Evolutionary conservation across 192 early-diverging fungal genomes (phyloP), one percentile per base, ranked within the genome.

Genomic region (Dissophora ornata): DNA sequence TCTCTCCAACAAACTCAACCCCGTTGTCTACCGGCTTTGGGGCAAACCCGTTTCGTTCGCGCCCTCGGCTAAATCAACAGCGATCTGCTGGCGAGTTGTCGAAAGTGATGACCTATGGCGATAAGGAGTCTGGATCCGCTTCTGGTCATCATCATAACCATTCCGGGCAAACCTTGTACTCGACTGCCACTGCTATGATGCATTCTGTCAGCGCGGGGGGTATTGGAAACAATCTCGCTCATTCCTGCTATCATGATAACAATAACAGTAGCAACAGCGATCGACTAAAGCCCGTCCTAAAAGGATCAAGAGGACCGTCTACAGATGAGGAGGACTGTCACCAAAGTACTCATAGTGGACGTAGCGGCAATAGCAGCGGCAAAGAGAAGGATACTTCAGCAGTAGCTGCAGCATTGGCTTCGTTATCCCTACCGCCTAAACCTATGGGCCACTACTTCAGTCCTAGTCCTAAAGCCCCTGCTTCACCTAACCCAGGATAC

Each of bases 31-130:
- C 57, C 1, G 63, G 63, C 2, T 32, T 63, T 9, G 63, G 55
- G 4, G 30, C 41, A 12, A 47, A 50, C 30, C 32, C 48, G 0
- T 49, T 61, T n/a, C 71, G 63, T 12, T 57, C 71, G 3, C 49
- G 71, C 33, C 46, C 57, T 21, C 55, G 71, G 7, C 26, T 75
- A 34, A 54, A 40, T 33, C 62, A 51, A 25, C 71, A 75, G 18
- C 49, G 63, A 32, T 75, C 71, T 44, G 71, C 71, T 28, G 71
- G 66, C 21, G 62, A 75, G 22, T 25, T 75, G 18, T 60, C 63
- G 6, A 75, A 61, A 42, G 21, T 19, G 33, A 29, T 15, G 28
- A 11, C 29, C 36, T 32, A 4, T 50, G 21, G 30, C 19, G 18
- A 22, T 15, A 22, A 13, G 18, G 4, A 45, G 12, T 9, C 36